Evolutionary conservation across 73 alveolate species (phyloP).

Genomic region (Paramecium bursaria): DNA sequence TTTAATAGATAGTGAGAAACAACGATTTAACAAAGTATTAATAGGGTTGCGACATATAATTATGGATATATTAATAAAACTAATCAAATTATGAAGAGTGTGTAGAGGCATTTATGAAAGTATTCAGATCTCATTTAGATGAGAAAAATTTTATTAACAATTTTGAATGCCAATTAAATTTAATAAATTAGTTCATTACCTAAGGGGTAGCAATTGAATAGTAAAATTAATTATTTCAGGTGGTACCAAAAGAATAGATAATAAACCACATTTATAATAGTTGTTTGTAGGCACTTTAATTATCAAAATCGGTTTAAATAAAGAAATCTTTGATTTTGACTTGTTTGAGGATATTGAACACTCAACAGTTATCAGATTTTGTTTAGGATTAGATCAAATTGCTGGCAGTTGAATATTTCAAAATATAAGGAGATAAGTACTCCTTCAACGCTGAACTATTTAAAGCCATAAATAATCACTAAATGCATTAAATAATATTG

Average conservation of each 20-base stretch:
- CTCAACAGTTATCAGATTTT: background rate
- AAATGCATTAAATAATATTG: background rate
- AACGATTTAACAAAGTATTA: slow-evolving; percentile 12
- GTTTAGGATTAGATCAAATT: background rate
- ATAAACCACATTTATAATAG: slow-evolving; percentile 36
- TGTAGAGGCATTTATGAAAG: background rate
- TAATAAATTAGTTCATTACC: background rate
- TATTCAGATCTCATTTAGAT: background rate
- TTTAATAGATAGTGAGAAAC: background rate
- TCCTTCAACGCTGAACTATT: slow-evolving; percentile 47
- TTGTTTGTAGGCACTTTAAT: background rate
- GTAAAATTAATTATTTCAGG: background rate
- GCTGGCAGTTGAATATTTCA: background rate
- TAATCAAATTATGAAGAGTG: background rate
- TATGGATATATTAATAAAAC: slow-evolving; percentile 30
- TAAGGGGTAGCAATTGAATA: background rate
- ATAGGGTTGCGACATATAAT: background rate
- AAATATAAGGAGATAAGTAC: slow-evolving; percentile 30
- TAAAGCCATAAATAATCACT: background rate
- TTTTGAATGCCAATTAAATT: slow-evolving; percentile 21
- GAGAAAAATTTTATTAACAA: slow-evolving; percentile 1
- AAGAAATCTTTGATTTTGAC: background rate
- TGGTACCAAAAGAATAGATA: slow-evolving; percentile 12
- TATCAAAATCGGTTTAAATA: background rate
- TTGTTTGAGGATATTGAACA: slow-evolving; percentile 12